Evolutionary conservation across 78 protist genomes (phyloP), one percentile per base, ranked within the genome.

Genomic region (Dictyostelium capitatum): DNA sequence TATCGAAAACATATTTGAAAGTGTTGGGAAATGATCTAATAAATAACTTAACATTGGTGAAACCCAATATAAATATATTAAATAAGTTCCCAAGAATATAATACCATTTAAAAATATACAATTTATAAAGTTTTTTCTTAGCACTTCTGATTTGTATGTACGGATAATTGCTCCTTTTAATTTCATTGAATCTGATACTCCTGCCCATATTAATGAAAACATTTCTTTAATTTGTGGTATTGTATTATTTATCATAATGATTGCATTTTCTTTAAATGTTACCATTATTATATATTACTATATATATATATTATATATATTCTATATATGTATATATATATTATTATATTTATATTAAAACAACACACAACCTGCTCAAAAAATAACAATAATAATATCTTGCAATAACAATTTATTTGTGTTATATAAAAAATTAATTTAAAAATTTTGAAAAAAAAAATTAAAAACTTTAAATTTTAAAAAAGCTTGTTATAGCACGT

Each of bases 51-150:
- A 32, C 46, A 79, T 85, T 12, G 92, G 92, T 11, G 80, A 32
- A 15, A 75, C 80, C 75, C 83, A 73, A 47, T 69, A 85, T 12
- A 75, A 59, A 50, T 85, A 85, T 15, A 85, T 54, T 25, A 85
- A 32, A 62, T 85, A 85, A 2, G 92, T 74, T 3, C 92, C 92
- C 12, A 85, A 41, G 37, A 85, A 85, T 8, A 85, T 73, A 20
- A 85, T 59, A 43, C 92, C 92, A 85, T 85, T 85, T 25, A 85
- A 25, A 12, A 85, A 30, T 10, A 85, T 54, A 62, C 92, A 85
- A 17, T 75, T 23, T 12, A 56, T 69, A 30, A 56, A 69, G 15
- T 69, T 65, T 9, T 41, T 37, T 28, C 79, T 57, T 54, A 85
- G 20, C 1, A 59, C n/a, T 12, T 73, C 70, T 20, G 92, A 85